Conservation (phyloP, 768 basidiomycete genomes). For the Butyriboletus loyo region DNA sequence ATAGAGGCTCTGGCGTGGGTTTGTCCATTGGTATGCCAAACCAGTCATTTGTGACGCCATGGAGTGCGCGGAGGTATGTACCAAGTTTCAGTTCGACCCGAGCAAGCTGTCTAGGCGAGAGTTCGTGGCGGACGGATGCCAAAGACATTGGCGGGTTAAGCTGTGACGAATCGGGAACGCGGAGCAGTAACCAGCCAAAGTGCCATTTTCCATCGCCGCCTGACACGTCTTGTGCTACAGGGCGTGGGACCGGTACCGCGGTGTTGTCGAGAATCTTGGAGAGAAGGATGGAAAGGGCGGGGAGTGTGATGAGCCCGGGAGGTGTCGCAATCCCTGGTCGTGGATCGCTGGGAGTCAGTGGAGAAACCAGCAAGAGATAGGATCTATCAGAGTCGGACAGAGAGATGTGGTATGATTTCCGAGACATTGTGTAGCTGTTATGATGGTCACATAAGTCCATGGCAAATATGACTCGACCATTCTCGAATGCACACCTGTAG, state of each 20-base stretch:
- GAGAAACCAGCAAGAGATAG: constrained; percentile 29
- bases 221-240: constrained; percentile 47
- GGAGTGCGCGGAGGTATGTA: constrained; percentile 57
- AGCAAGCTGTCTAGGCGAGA: constrained; percentile 38
- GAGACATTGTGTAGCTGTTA: constrained; percentile 26
- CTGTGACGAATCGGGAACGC: constrained; percentile 35
- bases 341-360: constrained; percentile 4
- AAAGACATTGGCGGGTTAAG: constrained; percentile 32
- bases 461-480: background rate
- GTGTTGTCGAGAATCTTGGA: constrained; percentile 42
- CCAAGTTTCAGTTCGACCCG: constrained; percentile 63
- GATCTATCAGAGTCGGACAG: constrained; percentile 17
- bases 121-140: constrained; percentile 35
- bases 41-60: constrained; percentile 74
- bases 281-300: constrained; percentile 39
- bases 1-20: constrained; percentile 31
- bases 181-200: constrained; percentile 28
- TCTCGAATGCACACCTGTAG: constrained; percentile 28
- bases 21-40: constrained; percentile 53
- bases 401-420: constrained; percentile 29
- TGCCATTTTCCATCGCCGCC: constrained; percentile 16
- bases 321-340: constrained; percentile 4
- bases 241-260: constrained; percentile 48
- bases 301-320: constrained; percentile 26
- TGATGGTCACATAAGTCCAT: background rate